These are phyloP conservation scores for Ogataea angusta DNA, from an alignment of 805 yeast genomes.

Conservation along the genomic window DNA sequence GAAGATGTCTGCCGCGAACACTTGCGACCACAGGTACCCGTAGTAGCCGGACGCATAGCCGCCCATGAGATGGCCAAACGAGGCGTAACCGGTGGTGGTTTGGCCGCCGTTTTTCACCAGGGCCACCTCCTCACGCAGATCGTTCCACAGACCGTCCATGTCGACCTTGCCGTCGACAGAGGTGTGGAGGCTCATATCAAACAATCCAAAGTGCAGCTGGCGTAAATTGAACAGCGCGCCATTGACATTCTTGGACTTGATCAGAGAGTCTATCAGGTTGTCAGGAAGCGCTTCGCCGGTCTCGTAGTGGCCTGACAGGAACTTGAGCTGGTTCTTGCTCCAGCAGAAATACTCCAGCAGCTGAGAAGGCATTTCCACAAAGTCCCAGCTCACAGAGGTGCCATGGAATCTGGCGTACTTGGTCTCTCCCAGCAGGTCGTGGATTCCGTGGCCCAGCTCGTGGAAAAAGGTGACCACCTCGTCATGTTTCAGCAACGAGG, in stretches of 20 bases:
- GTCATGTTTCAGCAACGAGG: conserved; percentile 69
- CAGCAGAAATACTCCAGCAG: conserved; percentile 88
- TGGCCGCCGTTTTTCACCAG: conserved; percentile 53
- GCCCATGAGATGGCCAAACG: conserved; percentile 79
- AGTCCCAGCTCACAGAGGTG: conserved; percentile 75
- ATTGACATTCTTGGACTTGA: conserved; percentile 69
- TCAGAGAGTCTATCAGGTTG: conserved; percentile 52
- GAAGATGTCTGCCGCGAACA: conserved; percentile 80
- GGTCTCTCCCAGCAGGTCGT: conserved; percentile 67
- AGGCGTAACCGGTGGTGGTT: conserved; percentile 63
- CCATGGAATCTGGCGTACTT: conserved; percentile 69
- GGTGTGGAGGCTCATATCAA: conserved; percentile 71
- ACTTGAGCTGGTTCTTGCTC: conserved; percentile 57
- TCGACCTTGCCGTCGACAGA: conserved; percentile 45
- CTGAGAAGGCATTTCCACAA: conserved; percentile 90
- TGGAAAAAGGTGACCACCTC: conserved; percentile 86
- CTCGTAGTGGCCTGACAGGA: conserved; percentile 61
- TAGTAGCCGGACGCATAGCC: conserved; percentile 87
- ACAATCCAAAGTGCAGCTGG: conserved; percentile 75
- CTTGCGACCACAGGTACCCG: conserved; percentile 84
- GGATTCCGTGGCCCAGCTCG: conserved; percentile 88
- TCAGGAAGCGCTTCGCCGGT: conserved; percentile 55
- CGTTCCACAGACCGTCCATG: conserved; percentile 60
- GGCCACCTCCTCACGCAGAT: conserved; percentile 58
- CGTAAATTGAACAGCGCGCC: conserved; percentile 69